phyloP scores from a whole-genome alignment of 2,329 filamentous ascomycete genomes.

The Chaetomium sp. region DNA sequence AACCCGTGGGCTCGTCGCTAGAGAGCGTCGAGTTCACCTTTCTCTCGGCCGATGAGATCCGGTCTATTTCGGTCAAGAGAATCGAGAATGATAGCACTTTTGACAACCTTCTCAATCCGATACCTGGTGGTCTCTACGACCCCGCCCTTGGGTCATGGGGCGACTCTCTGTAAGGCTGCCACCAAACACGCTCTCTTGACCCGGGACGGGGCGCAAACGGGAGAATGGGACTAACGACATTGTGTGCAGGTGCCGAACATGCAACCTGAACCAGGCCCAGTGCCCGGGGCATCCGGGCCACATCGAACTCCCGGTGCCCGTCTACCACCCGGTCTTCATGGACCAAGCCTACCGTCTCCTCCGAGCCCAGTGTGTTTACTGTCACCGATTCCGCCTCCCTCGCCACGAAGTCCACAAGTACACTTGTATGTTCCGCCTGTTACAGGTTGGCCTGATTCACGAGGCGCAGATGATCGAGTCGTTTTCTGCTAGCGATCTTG shows the following conservation, averaged over 20 bases:
- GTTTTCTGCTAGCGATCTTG: conserved; percentile 50
- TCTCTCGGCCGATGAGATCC: conserved; percentile 79
- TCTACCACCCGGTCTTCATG: conserved; percentile 97
- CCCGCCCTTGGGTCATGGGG: conserved; percentile 87
- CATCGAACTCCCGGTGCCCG: conserved; percentile 88
- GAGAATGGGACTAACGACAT: conserved; percentile 22
- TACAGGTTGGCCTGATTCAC: conserved; percentile 79
- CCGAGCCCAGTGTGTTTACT: conserved; percentile 87
- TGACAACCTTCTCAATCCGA: conserved; percentile 84
- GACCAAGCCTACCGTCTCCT: conserved; percentile 86
- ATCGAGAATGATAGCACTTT: conserved; percentile 95
- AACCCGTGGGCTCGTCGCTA: conserved; percentile 81
- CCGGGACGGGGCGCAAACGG: background rate
- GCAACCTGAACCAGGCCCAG: conserved; percentile 75
- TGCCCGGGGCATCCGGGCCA: conserved; percentile 95
- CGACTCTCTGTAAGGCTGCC: conserved; percentile 69
- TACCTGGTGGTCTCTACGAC: conserved; percentile 90
- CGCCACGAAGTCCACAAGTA: conserved; percentile 76
- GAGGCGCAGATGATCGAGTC: conserved; percentile 64
- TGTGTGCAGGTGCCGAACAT: conserved; percentile 79
- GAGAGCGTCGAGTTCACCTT: conserved; percentile 88
- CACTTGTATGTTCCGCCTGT: conserved; percentile 78
- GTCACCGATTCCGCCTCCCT: conserved; percentile 81
- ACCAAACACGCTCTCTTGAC: background rate
- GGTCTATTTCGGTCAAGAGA: conserved; percentile 85